Percentiles rank a stretch among this genome's conserved stretches.
Evolutionary conservation across 495 filamentous ascomycete species (phyloP).

Genomic region (Lineolata rhizophorae): DNA sequence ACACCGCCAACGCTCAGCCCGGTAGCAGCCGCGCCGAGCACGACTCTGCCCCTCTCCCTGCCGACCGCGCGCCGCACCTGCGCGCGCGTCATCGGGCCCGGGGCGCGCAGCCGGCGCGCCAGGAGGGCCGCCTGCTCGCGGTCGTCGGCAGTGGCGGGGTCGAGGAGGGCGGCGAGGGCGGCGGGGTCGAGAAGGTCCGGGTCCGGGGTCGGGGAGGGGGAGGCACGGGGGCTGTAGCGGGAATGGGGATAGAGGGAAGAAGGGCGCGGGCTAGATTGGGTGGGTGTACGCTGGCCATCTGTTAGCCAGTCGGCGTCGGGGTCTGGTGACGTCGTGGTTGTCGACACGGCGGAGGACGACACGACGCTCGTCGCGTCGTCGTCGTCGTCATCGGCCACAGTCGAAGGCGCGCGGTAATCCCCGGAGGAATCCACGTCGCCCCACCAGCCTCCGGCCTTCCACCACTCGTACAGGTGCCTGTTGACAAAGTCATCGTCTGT

Average conservation of each 20-base stretch:
- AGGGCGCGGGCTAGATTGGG: slow-evolving; percentile 26
- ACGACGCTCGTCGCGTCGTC: slow-evolving; percentile 65
- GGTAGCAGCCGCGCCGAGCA: slow-evolving; percentile 22
- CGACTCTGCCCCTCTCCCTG: slow-evolving; percentile 39
- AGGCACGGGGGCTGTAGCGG: slow-evolving; percentile 1
- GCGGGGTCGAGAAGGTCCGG: slow-evolving; percentile 41
- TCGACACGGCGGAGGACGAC: slow-evolving; percentile 28
- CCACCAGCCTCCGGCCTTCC: slow-evolving; percentile 60
- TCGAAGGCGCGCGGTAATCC: slow-evolving; percentile 38
- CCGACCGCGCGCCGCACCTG: slow-evolving; percentile 45
- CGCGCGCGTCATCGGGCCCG: slow-evolving; percentile 59
- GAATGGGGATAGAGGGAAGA: no score
- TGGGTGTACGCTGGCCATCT: slow-evolving; percentile 60
- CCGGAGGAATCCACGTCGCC: slow-evolving; percentile 57
- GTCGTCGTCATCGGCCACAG: slow-evolving; percentile 26
- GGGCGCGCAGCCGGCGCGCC: slow-evolving; percentile 51
- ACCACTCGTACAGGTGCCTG: slow-evolving; percentile 65
- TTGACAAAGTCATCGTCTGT: no score
- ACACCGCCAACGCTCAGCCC: slow-evolving; percentile 7
- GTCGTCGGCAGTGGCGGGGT: slow-evolving; percentile 58
- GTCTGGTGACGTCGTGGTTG: slow-evolving; percentile 13
- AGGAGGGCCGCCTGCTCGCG: slow-evolving; percentile 62
- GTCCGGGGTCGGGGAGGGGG: slow-evolving; percentile 24
- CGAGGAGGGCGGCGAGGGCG: slow-evolving; percentile 59
- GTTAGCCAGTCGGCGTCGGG: slow-evolving; percentile 9